Conservation (phyloP, 2,329 filamentous ascomycete species). For the Gliomastix tumulicola region DNA sequence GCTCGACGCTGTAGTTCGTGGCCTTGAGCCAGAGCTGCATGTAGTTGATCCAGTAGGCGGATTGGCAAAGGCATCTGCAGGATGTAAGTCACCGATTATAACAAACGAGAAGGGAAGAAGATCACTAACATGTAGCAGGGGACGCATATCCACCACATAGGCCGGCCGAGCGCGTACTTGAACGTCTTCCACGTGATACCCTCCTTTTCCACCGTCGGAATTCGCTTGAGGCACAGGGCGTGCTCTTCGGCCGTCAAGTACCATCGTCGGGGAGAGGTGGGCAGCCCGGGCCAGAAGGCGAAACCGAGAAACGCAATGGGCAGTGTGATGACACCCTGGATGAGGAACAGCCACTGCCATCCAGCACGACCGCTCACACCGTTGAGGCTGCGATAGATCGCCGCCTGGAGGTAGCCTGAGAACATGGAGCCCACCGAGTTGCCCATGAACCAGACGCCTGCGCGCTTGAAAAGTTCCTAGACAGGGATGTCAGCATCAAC, state of each 20-base stretch:
- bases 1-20: conserved; percentile 11
- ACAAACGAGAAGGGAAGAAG: conserved; percentile 12
- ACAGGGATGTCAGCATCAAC: too few species aligned
- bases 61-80: conserved; percentile 12
- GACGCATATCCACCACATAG: conserved; percentile 16
- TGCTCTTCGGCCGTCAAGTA: conserved; percentile 13
- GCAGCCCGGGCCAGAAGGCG: conserved; percentile 15
- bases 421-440: conserved; percentile 16
- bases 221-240: conserved; percentile 11
- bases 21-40: conserved; percentile 18
- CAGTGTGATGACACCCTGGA: conserved; percentile 23
- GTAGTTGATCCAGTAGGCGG: conserved; percentile 15
- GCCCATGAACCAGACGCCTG: conserved; percentile 37
- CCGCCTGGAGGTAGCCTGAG: conserved; percentile 18
- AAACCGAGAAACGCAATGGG: conserved; percentile 19
- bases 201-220: conserved; percentile 11
- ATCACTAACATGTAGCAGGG: conserved; percentile 12
- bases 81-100: conserved; percentile 6
- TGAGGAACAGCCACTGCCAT: conserved; percentile 30
- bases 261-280: conserved; percentile 13
- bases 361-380: conserved; percentile 37
- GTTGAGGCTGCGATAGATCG: conserved; percentile 25
- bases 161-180: conserved; percentile 13
- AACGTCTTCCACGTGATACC: conserved; percentile 15
- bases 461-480: conserved; percentile 37